phyloP scores from a whole-genome alignment of 805 yeast species.

The Metschnikowia kunwiensis region DNA sequence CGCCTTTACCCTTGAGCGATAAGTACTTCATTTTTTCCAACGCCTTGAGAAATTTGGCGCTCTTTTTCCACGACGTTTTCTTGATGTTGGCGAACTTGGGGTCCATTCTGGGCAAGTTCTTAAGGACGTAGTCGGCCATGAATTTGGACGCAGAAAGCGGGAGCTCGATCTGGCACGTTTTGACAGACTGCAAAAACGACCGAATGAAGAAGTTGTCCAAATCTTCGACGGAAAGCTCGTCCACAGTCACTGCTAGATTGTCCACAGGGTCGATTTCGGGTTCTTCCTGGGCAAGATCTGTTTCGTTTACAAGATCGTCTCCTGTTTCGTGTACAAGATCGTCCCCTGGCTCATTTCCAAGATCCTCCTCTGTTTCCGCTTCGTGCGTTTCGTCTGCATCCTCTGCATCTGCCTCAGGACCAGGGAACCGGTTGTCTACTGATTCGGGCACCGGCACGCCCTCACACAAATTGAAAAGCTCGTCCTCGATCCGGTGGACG shows the following conservation, averaged over 20 bases:
- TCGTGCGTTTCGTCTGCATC: slow-evolving; percentile 4
- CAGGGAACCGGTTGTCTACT: slow-evolving; percentile 3
- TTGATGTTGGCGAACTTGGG: slow-evolving; percentile 56
- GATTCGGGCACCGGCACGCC: slow-evolving; percentile 29
- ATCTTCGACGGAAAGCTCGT: slow-evolving; percentile 53
- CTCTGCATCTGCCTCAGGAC: not conserved
- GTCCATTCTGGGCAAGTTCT: slow-evolving; percentile 71
- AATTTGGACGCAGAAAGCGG: slow-evolving; percentile 76
- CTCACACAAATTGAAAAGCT: slow-evolving; percentile 51
- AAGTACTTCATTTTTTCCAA: slow-evolving; percentile 76
- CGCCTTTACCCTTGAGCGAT: slow-evolving; percentile 79
- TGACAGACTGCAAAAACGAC: slow-evolving; percentile 68
- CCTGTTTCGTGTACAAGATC: not conserved
- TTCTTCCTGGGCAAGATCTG: not conserved
- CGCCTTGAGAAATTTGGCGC: slow-evolving; percentile 77
- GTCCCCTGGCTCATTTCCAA: not conserved
- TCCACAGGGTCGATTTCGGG: not conserved
- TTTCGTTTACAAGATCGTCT: not conserved
- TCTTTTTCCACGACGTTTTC: slow-evolving; percentile 85
- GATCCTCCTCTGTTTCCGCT: not conserved
- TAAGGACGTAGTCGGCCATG: slow-evolving; percentile 65
- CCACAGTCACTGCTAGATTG: slow-evolving; percentile 33
- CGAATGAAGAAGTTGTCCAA: slow-evolving; percentile 72
- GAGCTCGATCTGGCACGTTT: slow-evolving; percentile 49
- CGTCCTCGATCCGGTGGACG: slow-evolving; percentile 67